A percentile compares a stretch with the other conserved stretches of the same genome.
phyloP scores from a whole-genome alignment of 768 basidiomycete species.

The Amanita molliuscula region DNA sequence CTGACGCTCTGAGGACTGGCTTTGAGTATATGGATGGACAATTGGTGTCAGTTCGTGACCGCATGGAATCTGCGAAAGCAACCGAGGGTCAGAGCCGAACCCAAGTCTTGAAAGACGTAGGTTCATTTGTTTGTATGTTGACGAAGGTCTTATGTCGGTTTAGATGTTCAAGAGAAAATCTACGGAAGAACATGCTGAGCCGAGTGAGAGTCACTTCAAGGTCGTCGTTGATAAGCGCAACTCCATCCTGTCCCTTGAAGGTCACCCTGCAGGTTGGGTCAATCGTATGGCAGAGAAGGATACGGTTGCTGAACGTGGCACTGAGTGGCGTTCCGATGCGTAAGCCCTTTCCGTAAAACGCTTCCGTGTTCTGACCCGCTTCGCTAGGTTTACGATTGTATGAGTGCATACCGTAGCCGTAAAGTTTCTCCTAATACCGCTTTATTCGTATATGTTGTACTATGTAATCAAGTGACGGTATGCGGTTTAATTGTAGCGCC shows the following conservation, averaged over 20 bases:
- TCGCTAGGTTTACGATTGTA: not conserved
- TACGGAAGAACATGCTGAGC: constrained; percentile 18
- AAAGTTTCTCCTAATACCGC: not conserved
- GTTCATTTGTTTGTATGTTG: constrained; percentile 11
- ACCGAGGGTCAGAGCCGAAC: constrained; percentile 23
- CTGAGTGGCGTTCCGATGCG: constrained; percentile 36
- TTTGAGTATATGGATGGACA: constrained; percentile 86
- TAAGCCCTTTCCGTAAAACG: constrained; percentile 11
- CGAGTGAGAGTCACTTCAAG: constrained; percentile 43
- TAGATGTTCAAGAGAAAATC: constrained; percentile 55
- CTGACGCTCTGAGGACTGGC: constrained; percentile 66
- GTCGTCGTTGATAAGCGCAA: constrained; percentile 64
- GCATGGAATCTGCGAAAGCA: constrained; percentile 50
- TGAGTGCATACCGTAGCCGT: not conserved
- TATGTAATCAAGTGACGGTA: not conserved
- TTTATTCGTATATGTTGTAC: not conserved
- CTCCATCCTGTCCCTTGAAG: constrained; percentile 52
- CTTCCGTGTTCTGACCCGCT: not conserved
- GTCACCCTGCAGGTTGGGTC: constrained; percentile 66
- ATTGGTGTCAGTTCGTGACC: constrained; percentile 77
- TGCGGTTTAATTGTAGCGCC: no score
- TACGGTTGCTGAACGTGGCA: constrained; percentile 17
- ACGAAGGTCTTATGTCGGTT: constrained; percentile 7
- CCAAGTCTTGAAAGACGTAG: constrained; percentile 51
- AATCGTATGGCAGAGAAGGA: constrained; percentile 41